Percentiles rank a stretch among this genome's conserved stretches.
phyloP scores from a whole-genome alignment of 1,139 yeast genomes.

The Lodderomyces theae region DNA sequence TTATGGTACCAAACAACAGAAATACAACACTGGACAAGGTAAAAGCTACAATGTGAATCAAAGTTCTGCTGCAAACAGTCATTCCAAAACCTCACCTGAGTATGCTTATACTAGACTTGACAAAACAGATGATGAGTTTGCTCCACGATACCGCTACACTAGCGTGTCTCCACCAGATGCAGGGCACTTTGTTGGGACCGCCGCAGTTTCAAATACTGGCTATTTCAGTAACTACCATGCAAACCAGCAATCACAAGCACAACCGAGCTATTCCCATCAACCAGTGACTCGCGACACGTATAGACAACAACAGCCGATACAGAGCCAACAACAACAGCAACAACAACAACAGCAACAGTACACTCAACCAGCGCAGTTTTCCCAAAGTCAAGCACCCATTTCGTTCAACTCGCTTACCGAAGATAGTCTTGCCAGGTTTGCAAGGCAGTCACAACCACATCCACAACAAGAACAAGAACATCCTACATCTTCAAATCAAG shows the following conservation, averaged over 20 bases:
- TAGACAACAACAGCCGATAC: no score
- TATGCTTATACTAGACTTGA: not conserved
- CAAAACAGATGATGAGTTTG: not conserved
- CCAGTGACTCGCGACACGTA: not conserved
- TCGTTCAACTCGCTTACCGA: slow-evolving; percentile 8
- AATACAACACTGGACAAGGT: not conserved
- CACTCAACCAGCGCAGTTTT: not conserved
- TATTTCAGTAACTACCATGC: not conserved
- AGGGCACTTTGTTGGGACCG: not conserved
- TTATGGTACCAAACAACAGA: not conserved
- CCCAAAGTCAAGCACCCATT: slow-evolving; percentile 5
- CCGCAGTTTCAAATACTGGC: not conserved
- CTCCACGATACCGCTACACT: not conserved
- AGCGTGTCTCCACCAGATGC: not conserved
- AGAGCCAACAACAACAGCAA: not conserved
- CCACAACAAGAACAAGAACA: slow-evolving; percentile 6
- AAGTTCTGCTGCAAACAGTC: not conserved
- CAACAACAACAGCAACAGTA: not conserved
- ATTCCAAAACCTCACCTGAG: not conserved
- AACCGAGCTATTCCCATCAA: not conserved
- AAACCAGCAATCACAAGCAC: not conserved
- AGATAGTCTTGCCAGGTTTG: slow-evolving; percentile 8
- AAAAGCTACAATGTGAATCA: slow-evolving; percentile 7
- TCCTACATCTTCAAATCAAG: not conserved
- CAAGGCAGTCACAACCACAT: slow-evolving; percentile 7